A percentile compares a stretch with the other conserved stretches of the same genome.
Conservation (phyloP, 352 stramenopile genomes). For the Pythium diclinum region DNA sequence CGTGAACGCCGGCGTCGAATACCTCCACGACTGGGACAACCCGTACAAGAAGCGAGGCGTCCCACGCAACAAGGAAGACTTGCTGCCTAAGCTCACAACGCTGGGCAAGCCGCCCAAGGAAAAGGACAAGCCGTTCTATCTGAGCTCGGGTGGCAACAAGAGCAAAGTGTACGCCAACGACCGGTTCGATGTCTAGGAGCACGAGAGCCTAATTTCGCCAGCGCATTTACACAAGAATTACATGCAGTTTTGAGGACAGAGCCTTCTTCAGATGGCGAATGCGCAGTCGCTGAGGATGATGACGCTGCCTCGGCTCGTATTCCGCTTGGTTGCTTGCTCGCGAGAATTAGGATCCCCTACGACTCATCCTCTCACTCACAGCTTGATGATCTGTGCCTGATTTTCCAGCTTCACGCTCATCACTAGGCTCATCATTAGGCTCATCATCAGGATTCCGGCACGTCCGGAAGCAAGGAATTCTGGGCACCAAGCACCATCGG, state of each 20-base stretch:
- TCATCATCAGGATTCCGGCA: too few relatives aligned
- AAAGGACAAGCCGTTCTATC: conserved; percentile 44
- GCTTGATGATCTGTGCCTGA: too few relatives aligned
- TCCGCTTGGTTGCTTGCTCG: too few relatives aligned
- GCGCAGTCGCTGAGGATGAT: too few relatives aligned
- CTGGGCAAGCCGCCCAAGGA: conserved; percentile 41
- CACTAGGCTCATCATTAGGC: too few relatives aligned
- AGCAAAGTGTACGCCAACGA: conserved; percentile 66
- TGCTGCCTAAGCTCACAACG: conserved; percentile 46
- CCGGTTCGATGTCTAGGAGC: conserved; percentile 53
- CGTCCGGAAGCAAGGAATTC: too few relatives aligned
- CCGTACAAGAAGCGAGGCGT: conserved; percentile 67
- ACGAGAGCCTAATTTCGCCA: background rate
- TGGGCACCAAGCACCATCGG: too few relatives aligned
- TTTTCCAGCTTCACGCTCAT: too few relatives aligned
- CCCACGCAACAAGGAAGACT: conserved; percentile 41
- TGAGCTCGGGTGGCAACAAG: conserved; percentile 59
- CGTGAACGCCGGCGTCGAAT: conserved; percentile 55
- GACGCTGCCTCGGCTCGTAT: too few relatives aligned
- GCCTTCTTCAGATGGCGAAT: too few relatives aligned
- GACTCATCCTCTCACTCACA: too few relatives aligned
- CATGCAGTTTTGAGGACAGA: conserved; percentile 1
- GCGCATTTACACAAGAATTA: background rate
- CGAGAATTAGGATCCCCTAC: too few relatives aligned
- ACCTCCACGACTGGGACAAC: conserved; percentile 62